These are phyloP conservation scores for Knufia petricola DNA, from an alignment of 2,329 filamentous ascomycete species.

Conservation along the genomic window DNA sequence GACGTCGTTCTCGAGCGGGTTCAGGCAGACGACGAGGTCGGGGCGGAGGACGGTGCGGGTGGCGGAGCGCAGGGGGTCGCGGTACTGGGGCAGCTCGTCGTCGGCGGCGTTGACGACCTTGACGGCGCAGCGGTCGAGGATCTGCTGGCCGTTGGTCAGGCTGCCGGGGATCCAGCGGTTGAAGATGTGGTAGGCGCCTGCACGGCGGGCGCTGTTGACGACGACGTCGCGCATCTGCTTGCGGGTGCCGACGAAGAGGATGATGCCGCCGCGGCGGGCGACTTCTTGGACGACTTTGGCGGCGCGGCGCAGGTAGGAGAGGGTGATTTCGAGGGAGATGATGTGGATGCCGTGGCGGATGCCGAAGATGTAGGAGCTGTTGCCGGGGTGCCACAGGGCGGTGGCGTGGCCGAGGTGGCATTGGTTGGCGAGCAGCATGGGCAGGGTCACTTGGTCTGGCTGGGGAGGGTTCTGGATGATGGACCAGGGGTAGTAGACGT, in stretches of 20 bases:
- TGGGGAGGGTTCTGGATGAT: constrained; percentile 58
- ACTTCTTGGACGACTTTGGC: constrained; percentile 88
- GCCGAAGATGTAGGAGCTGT: constrained; percentile 89
- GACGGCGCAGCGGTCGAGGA: constrained; percentile 59
- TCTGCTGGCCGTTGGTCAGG: constrained; percentile 87
- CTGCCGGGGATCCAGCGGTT: constrained; percentile 85
- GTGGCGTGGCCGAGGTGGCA: constrained; percentile 84
- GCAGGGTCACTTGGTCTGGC: constrained; percentile 74
- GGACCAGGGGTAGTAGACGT: constrained; percentile 16
- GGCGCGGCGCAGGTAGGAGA: constrained; percentile 80
- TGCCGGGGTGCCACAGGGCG: constrained; percentile 87
- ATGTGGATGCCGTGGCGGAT: constrained; percentile 83
- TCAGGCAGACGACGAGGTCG: constrained; percentile 85
- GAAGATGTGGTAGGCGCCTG: constrained; percentile 77
- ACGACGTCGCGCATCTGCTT: constrained; percentile 71
- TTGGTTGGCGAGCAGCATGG: constrained; percentile 80
- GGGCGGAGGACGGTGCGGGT: constrained; percentile 63
- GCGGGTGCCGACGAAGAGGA: constrained; percentile 84
- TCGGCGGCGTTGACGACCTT: constrained; percentile 74
- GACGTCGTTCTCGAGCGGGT: constrained; percentile 85
- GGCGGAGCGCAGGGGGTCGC: constrained; percentile 46
- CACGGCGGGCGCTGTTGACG: constrained; percentile 67
- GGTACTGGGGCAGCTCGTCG: constrained; percentile 52
- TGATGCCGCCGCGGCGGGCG: constrained; percentile 67
- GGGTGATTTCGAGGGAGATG: constrained; percentile 81